Conservation (phyloP, 2,329 filamentous ascomycete genomes). For the Xylariaceae sp. region DNA sequence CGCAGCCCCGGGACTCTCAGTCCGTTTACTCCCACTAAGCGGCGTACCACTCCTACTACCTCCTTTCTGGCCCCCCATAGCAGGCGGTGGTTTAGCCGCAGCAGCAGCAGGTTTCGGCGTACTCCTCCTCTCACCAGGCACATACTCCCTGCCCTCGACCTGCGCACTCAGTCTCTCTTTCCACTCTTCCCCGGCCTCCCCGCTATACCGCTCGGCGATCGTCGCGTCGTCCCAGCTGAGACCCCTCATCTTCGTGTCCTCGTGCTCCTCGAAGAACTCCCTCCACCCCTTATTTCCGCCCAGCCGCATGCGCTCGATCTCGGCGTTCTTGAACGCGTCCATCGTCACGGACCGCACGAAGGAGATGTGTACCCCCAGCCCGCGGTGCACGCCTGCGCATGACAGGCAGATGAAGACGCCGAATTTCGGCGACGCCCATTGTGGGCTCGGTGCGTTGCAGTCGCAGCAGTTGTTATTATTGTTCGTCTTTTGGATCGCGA, state of each 20-base stretch:
- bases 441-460: slow-evolving; percentile 89
- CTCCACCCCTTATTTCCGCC: slow-evolving; percentile 89
- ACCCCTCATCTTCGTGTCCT: slow-evolving; percentile 62
- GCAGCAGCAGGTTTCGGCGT: slow-evolving; percentile 32
- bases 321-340: slow-evolving; percentile 93
- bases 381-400: slow-evolving; percentile 91
- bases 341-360: slow-evolving; percentile 97
- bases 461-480: slow-evolving; percentile 91
- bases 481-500: slow-evolving; percentile 84
- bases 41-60: slow-evolving; percentile 37
- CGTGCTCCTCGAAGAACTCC: slow-evolving; percentile 75
- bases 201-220: slow-evolving; percentile 85
- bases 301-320: slow-evolving; percentile 89
- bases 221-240: slow-evolving; percentile 80
- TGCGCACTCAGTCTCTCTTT: slow-evolving; percentile 85
- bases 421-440: slow-evolving; percentile 98
- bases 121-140: slow-evolving; percentile 62
- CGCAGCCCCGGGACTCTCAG: slow-evolving; percentile 35
- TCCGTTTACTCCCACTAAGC: slow-evolving; percentile 35
- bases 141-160: slow-evolving; percentile 83
- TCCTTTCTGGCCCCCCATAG: slow-evolving; percentile 28
- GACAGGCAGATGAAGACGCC: slow-evolving; percentile 98
- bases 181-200: slow-evolving; percentile 89
- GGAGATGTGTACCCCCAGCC: slow-evolving; percentile 94
- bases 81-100: slow-evolving; percentile 30